A percentile compares a stretch with the other conserved stretches of the same genome.
Evolutionary conservation across 768 basidiomycete species (phyloP).

Genomic region (Pilatotrama ljubarskyi): DNA sequence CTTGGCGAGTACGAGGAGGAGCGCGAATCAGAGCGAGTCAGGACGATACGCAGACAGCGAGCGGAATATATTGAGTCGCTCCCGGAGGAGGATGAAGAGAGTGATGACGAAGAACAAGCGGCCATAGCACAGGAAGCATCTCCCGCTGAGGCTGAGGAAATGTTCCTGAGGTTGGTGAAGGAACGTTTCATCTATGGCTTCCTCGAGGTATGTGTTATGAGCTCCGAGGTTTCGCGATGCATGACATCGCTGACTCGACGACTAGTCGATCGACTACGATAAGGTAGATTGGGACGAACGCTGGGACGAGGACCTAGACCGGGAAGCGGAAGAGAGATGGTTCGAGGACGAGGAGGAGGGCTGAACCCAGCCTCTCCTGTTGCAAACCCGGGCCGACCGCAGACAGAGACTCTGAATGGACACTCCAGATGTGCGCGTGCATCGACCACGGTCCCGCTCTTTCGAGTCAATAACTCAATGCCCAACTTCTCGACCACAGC

Average conservation of each 20-base stretch:
- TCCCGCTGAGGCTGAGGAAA: conserved; percentile 46
- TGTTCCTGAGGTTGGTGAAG: conserved; percentile 61
- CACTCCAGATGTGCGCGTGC: background rate
- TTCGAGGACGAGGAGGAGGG: conserved; percentile 64
- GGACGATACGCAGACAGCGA: conserved; percentile 45
- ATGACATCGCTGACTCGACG: too few relatives aligned
- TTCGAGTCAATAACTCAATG: background rate
- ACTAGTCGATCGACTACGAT: conserved; percentile 57
- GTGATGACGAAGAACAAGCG: conserved; percentile 57
- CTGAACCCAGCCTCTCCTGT: too few relatives aligned
- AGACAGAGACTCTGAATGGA: background rate
- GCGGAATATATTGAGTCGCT: conserved; percentile 48
- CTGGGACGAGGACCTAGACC: conserved; percentile 59
- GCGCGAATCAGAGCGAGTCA: conserved; percentile 63
- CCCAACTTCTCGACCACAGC: too few relatives aligned
- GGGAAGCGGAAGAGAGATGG: conserved; percentile 68
- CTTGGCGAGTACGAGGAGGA: conserved; percentile 78
- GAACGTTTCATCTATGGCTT: conserved; percentile 77
- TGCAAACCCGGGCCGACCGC: too few relatives aligned
- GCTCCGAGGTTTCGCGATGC: too few relatives aligned
- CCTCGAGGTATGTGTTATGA: conserved; percentile 54
- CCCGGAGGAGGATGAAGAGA: conserved; percentile 66
- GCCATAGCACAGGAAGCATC: conserved; percentile 41
- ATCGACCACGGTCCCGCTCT: background rate
- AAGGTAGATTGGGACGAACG: conserved; percentile 74